Evolutionary conservation across 768 basidiomycete genomes (phyloP).

Genomic region (Lactarius indigo): DNA sequence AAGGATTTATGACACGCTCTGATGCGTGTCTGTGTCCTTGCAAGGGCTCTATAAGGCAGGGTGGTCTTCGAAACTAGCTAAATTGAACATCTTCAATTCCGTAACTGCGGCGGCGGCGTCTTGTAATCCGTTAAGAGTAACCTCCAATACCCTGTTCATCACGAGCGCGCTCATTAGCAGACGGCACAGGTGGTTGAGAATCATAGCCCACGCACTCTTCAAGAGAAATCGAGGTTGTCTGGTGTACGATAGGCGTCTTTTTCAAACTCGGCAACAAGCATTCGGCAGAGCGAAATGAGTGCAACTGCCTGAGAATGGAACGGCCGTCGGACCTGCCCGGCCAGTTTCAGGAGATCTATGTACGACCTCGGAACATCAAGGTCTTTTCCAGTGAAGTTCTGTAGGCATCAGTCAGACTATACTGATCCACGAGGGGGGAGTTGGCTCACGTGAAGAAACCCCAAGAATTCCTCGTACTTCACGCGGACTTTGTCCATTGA

Average conservation of each 20-base stretch:
- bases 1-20: slow-evolving; percentile 9
- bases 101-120: slow-evolving; percentile 13
- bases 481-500: slow-evolving; percentile 2
- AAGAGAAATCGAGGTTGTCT: slow-evolving; percentile 11
- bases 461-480: slow-evolving; percentile 14
- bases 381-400: slow-evolving; percentile 15
- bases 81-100: slow-evolving; percentile 16
- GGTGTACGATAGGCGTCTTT: slow-evolving; percentile 6
- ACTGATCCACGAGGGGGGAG: background rate
- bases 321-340: slow-evolving; percentile 19
- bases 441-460: slow-evolving; percentile 10
- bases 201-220: slow-evolving; percentile 13
- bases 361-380: slow-evolving; percentile 15
- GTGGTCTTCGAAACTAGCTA: slow-evolving; percentile 7
- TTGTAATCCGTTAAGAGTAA: slow-evolving; percentile 12
- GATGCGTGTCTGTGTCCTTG: background rate
- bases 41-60: slow-evolving; percentile 6
- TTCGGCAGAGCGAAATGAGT: slow-evolving; percentile 18
- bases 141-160: slow-evolving; percentile 6
- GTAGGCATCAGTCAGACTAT: slow-evolving; percentile 8
- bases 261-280: slow-evolving; percentile 14
- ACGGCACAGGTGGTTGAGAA: background rate
- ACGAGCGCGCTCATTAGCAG: background rate
- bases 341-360: slow-evolving; percentile 19
- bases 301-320: slow-evolving; percentile 22